These are phyloP conservation scores for Craterostigma plantagineum DNA, from an alignment of 257 asterid genomes.

Conservation along the genomic window DNA sequence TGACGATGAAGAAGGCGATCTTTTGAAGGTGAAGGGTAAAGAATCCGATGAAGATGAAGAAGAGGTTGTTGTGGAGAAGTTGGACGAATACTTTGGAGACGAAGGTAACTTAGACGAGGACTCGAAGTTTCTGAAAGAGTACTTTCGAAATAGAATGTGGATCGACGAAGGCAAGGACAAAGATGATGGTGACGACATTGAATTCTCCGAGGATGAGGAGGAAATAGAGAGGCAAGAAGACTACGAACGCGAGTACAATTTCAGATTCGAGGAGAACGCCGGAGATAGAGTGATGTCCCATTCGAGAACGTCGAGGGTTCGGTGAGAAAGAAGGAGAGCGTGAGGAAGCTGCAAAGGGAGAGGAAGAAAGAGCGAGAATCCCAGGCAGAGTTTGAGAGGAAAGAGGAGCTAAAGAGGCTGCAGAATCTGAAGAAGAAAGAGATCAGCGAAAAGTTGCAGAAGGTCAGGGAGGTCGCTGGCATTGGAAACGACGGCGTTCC, in stretches of 20 bases:
- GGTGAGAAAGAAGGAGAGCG: constrained; percentile 56
- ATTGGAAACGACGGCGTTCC: constrained; percentile 26
- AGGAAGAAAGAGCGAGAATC: constrained; percentile 71
- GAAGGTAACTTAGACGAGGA: constrained; percentile 53
- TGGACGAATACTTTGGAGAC: constrained; percentile 50
- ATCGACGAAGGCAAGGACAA: constrained; percentile 16
- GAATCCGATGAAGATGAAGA: constrained; percentile 16
- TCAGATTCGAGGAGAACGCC: constrained; percentile 70
- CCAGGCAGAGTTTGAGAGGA: constrained; percentile 49
- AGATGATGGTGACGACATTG: constrained; percentile 11
- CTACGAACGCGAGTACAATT: constrained; percentile 56
- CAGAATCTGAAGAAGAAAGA: constrained; percentile 81
- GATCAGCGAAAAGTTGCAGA: constrained; percentile 60
- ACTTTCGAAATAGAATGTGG: constrained; percentile 56
- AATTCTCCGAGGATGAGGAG: constrained; percentile 51
- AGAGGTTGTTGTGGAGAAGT: constrained; percentile 24
- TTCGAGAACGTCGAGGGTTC: constrained; percentile 68
- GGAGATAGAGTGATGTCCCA: constrained; percentile 73
- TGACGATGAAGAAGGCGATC: constrained; percentile 25
- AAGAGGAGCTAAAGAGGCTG: constrained; percentile 71
- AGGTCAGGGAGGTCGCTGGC: constrained; percentile 70
- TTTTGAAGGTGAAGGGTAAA: constrained; percentile 30
- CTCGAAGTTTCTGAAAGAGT: constrained; percentile 39
- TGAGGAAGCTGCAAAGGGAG: constrained; percentile 65
- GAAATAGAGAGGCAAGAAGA: constrained; percentile 72